Base-by-base conservation (phyloP, 1,284 basidiomycete genomes). In the Meripilus lineatus region DNA sequence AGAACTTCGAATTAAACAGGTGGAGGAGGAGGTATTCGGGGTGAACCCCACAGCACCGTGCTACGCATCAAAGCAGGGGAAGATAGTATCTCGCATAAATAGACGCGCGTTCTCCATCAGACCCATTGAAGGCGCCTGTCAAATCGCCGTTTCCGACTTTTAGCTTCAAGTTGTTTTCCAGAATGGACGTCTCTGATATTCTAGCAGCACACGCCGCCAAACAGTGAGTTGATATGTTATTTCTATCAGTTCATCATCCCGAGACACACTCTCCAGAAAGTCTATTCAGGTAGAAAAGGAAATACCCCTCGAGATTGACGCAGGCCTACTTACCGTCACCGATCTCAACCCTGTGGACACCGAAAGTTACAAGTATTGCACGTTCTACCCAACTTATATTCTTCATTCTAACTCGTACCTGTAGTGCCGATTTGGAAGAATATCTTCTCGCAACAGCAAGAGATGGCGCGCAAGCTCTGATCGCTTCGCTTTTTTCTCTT, bases 281-380 rank as follows among this genome's bases (percentile, higher is more conserved):
- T 72, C 80, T 26, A 70, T 80, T 35, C 65, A 73, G 11, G 81
- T 90, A 46, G 79, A 89, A 57, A 91, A 90, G 62, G 84, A 89
- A 44, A 83, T 81, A 7, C 84, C 90, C 2, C 76, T 93, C 50
- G 81, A 87, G 45, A 70, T 93, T 51, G 94, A 99, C 66, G 60
- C 84, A 6, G 93, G 89, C 14, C 78, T 89, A 34, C 72, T 99
- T 18, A 79, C 86, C 1, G 89, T 90, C 1, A 91, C 90, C 46
- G 95, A 99, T 69, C 75, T 78, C 5, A 94, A 92, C 61, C 81
- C 89, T 3, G 80, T 93, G 50, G 89, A 95, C 61, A 72, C 77
- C 30, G 84, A 87, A 45, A 78, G 74, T 53, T 93, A 94, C 71
- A 69, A 73, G 87, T 90, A 53, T 55, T 81, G 65, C 20, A 4